Evolutionary conservation across 2,329 filamentous ascomycete genomes (phyloP), one percentile per base, ranked within the genome.

Genomic region (Fusarium buxicola): DNA sequence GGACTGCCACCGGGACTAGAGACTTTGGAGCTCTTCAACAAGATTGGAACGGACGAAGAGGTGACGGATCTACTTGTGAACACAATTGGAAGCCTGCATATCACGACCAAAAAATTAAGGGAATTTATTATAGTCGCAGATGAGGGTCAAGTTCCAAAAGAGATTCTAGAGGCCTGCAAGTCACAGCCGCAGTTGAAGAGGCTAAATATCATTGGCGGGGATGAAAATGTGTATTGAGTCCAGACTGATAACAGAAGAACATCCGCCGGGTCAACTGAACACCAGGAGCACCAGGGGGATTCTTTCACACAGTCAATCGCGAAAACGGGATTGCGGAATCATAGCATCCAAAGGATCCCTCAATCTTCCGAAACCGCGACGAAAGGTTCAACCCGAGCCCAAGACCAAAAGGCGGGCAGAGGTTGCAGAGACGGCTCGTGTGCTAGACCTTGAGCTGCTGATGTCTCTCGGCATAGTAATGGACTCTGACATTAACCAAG

Each of bases 1-100:
- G 81, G 80, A 11, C 67, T 83, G 15, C 80, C 81, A 2, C 80
- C 80, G 1, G 74, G 77, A 55, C 70, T 83, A 12, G 77, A 82
- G 63, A 77, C 72, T 3, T 61, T 83, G 18, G 80, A 82, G 48
- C 80, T 83, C 54, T 77, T 80, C 55, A 80, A 80, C 53, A 73
- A 76, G 27, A 72, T 82, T 9, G 80, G 80, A 2, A 78, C 74
- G 0, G 81, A 83, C 47, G 80, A 80, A 3, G 80, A 81, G 62
- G 78, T 82, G 36, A 76, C 75, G 1, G 81, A 83, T 36, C 61
- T 83, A 12, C 66, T 83, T 18, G 74, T 77, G 12, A 76, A 76
- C 60, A 75, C 74, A 18, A 71, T 83, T 5, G 68, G 80, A 63
- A 80, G 73, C 21, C 71, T 75, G 40, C 59, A 72, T 8, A 63